These are phyloP conservation scores for Coleophoma crateriformis DNA, from an alignment of 2,329 filamentous ascomycete species.

Conservation along the genomic window DNA sequence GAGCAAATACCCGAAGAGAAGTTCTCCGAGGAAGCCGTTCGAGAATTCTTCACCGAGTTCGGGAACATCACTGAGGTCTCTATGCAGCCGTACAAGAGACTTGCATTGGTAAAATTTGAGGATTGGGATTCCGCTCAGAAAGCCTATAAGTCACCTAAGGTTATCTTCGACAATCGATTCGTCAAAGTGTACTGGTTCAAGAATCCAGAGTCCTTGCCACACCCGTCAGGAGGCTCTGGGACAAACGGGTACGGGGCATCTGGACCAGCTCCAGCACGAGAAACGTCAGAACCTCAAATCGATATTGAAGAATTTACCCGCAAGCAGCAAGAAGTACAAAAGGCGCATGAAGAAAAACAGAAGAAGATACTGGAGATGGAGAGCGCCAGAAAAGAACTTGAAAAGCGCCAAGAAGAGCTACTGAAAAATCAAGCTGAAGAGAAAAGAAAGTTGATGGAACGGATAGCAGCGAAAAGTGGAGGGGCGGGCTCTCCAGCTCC, in stretches of 20 bases:
- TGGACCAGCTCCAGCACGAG: conserved; percentile 11
- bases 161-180: conserved; percentile 79
- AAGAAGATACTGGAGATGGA: conserved; percentile 59
- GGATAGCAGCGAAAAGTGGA: conserved; percentile 50
- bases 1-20: conserved; percentile 72
- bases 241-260: conserved; percentile 20
- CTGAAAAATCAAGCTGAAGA: conserved; percentile 60
- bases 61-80: conserved; percentile 59
- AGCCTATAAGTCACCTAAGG: conserved; percentile 72
- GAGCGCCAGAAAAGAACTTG: conserved; percentile 55
- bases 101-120: conserved; percentile 66
- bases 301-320: conserved; percentile 65
- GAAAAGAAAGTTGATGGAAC: conserved; percentile 54
- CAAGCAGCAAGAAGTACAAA: conserved; percentile 69
- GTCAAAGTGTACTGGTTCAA: conserved; percentile 80
- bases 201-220: conserved; percentile 33
- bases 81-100: conserved; percentile 59
- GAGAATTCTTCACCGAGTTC: conserved; percentile 67
- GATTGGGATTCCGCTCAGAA: conserved; percentile 60
- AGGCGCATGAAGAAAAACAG: conserved; percentile 58
- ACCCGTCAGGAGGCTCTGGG: conserved; percentile 20
- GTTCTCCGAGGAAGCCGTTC: conserved; percentile 59
- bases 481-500: conserved; percentile 12
- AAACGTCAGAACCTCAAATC: conserved; percentile 40
- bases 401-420: conserved; percentile 57